Conservation (phyloP, 371 early-diverging fungal species). For the Lichtheimia hyalospora region DNA sequence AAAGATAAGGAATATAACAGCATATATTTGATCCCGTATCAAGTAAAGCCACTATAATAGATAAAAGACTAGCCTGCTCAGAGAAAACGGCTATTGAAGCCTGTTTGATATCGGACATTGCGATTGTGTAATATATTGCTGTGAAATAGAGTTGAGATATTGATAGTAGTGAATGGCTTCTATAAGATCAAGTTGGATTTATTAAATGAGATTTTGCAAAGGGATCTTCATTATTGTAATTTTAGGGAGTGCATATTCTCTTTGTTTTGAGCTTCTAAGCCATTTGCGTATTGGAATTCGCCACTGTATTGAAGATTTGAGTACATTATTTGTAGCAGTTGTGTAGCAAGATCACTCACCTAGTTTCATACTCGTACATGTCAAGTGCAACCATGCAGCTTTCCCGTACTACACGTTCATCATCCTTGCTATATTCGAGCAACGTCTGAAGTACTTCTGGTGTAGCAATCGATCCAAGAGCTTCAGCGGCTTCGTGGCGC, state of each 20-base stretch:
- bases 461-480: slow-evolving; percentile 98
- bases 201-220: too few relatives aligned
- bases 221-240: slow-evolving; percentile 14
- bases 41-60: too few relatives aligned
- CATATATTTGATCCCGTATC: too few relatives aligned
- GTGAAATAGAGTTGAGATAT: too few relatives aligned
- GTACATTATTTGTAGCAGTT: not conserved
- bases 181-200: too few relatives aligned
- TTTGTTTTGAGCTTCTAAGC: slow-evolving; percentile 32
- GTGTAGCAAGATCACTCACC: slow-evolving; percentile 21
- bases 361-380: slow-evolving; percentile 94
- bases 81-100: too few relatives aligned
- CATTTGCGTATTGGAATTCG: slow-evolving; percentile 74
- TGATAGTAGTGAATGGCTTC: too few relatives aligned
- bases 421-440: slow-evolving; percentile 70
- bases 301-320: slow-evolving; percentile 18
- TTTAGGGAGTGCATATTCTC: slow-evolving; percentile 45
- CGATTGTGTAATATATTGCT: too few relatives aligned
- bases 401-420: slow-evolving; percentile 93
- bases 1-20: too few relatives aligned
- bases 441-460: slow-evolving; percentile 84
- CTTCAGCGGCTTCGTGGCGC: slow-evolving; percentile 99
- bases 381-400: slow-evolving; percentile 97
- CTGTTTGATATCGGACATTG: too few relatives aligned
- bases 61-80: too few relatives aligned